These are phyloP conservation scores for Fusarium irregulare DNA, from an alignment of 2,329 filamentous ascomycete species.

Conservation along the genomic window DNA sequence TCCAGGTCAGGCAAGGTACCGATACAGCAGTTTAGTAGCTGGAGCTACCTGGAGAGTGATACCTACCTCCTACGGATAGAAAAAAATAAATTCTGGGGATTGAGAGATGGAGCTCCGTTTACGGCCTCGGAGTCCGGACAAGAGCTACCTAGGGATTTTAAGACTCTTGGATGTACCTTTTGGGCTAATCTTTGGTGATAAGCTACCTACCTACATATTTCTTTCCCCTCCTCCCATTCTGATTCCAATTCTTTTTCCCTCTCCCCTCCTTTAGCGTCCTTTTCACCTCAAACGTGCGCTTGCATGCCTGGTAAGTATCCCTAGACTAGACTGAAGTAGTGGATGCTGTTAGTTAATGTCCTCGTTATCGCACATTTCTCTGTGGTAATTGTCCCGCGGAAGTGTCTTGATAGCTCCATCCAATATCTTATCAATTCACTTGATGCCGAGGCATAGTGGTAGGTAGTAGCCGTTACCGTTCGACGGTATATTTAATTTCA, in stretches of 20 bases:
- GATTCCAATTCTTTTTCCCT: not conserved
- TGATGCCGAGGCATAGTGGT: not conserved
- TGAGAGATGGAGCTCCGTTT: slow-evolving; percentile 49
- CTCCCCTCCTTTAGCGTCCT: slow-evolving; percentile 3
- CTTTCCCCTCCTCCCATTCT: not conserved
- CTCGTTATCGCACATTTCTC: not conserved
- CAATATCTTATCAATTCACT: not conserved
- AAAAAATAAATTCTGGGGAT: slow-evolving; percentile 48
- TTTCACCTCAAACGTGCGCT: not conserved
- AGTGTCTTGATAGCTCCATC: not conserved
- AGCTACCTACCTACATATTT: not conserved
- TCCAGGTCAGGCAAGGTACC: slow-evolving; percentile 22
- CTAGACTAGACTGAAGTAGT: not conserved
- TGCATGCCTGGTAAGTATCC: not conserved
- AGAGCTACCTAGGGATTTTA: slow-evolving; percentile 12
- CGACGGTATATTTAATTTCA: not conserved
- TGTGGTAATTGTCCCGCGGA: not conserved
- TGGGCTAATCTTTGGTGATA: not conserved
- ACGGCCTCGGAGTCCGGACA: slow-evolving; percentile 53
- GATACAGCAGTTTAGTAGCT: slow-evolving; percentile 4
- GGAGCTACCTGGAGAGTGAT: slow-evolving; percentile 11
- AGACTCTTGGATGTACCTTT: not conserved
- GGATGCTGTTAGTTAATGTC: not conserved
- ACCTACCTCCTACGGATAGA: not conserved
- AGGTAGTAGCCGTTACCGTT: not conserved